Evolutionary conservation across 1,139 yeast genomes (phyloP).

Genomic region (Candida mesenterica): DNA sequence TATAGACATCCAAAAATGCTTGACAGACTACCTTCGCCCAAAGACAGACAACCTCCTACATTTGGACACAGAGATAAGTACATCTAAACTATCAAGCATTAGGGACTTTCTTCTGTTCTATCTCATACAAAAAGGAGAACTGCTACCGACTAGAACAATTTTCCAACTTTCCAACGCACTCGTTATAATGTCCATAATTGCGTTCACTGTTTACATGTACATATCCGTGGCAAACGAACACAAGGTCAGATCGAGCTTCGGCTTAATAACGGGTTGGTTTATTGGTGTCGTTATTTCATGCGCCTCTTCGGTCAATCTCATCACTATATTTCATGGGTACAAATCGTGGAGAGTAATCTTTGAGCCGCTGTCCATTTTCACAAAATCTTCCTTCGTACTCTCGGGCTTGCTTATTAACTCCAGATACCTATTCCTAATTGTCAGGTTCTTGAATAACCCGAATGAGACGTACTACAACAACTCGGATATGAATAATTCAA

Average conservation of each 20-base stretch:
- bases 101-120: conserved; percentile 24
- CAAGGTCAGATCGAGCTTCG: conserved; percentile 57
- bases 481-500: conserved; percentile 14
- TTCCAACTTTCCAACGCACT: conserved; percentile 10
- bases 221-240: conserved; percentile 54
- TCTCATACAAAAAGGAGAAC: conserved; percentile 17
- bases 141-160: conserved; percentile 11
- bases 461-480: conserved; percentile 16
- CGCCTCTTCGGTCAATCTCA: conserved; percentile 48
- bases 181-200: conserved; percentile 11
- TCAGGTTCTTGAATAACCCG: conserved; percentile 18
- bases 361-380: conserved; percentile 31
- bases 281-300: conserved; percentile 52
- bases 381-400: conserved; percentile 26
- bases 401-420: conserved; percentile 31
- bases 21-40: conserved; percentile 6
- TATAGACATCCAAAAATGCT: conserved; percentile 2
- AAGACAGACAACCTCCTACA: conserved; percentile 4
- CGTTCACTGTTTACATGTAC: conserved; percentile 24
- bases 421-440: conserved; percentile 28
- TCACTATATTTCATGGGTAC: conserved; percentile 18
- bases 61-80: conserved; percentile 9
- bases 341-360: conserved; percentile 29
- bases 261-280: conserved; percentile 60
- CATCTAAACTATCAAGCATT: conserved; percentile 15